Percentiles rank a stretch among this genome's conserved stretches.
phyloP scores from a whole-genome alignment of 2,329 filamentous ascomycete genomes.

The Pseudogymnoascus sp. region DNA sequence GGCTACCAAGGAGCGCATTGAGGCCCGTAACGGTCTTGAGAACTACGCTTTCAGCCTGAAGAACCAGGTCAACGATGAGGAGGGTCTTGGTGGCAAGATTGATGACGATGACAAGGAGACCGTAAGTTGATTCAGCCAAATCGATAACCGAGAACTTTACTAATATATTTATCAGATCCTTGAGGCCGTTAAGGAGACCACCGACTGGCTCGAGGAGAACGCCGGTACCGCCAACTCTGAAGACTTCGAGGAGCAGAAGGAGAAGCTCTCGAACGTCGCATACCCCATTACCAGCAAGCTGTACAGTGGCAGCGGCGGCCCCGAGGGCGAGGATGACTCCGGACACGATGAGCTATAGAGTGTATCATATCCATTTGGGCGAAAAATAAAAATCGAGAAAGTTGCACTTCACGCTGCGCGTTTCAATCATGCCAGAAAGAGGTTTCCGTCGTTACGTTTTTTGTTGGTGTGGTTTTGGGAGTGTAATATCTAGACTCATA shows the following conservation, averaged over 20 bases:
- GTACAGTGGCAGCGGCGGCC: conserved; percentile 63
- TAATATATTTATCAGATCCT: conserved; percentile 54
- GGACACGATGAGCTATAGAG: conserved; percentile 78
- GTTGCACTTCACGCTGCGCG: background rate
- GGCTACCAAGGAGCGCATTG: conserved; percentile 92
- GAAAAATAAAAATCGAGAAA: conserved; percentile 6
- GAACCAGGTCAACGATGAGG: conserved; percentile 97
- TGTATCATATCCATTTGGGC: conserved; percentile 11
- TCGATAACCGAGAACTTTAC: conserved; percentile 16
- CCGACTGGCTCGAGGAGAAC: conserved; percentile 97
- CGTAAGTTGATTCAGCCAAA: conserved; percentile 42
- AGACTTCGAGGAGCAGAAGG: conserved; percentile 99
- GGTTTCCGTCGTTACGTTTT: background rate
- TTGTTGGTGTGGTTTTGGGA: background rate
- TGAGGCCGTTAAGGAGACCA: conserved; percentile 93
- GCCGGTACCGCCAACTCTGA: conserved; percentile 75
- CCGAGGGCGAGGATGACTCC: conserved; percentile 62
- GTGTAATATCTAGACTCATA: conserved; percentile 8
- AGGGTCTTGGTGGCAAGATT: conserved; percentile 96
- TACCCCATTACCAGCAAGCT: conserved; percentile 99
- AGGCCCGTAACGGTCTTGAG: conserved; percentile 92
- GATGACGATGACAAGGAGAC: conserved; percentile 98
- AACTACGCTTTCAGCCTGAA: conserved; percentile 99
- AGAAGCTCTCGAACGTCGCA: conserved; percentile 94
- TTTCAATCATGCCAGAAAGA: background rate